Evolutionary conservation across 2,329 filamentous ascomycete species (phyloP), one percentile per base, ranked within the genome.

Genomic region (Calonectria ilicicola): DNA sequence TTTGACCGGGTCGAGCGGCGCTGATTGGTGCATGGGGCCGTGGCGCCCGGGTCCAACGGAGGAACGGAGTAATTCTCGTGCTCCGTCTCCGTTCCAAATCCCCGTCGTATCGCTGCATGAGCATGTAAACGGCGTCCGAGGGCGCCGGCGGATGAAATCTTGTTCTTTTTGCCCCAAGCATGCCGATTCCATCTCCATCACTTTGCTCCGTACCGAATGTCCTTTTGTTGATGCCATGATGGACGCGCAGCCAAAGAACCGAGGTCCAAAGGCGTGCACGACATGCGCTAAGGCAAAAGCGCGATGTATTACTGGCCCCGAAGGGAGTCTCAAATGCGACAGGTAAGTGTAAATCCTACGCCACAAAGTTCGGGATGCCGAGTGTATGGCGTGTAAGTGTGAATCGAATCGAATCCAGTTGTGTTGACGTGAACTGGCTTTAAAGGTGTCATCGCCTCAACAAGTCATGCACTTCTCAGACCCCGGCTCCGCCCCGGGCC

Each of bases 231-330:
- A 69, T 77, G 73, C 69, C 74, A 75, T 68, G 51, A 80, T 80
- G 78, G 78, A 69, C 62, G 64, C 69, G 65, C 77, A 83, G 69
- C 67, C 76, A 17, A 78, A 78, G 56, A 81, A 80, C 75, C 87
- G 85, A 73, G 87, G 87, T 15, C 87, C 87, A 4, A 85, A 86
- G 75, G 87, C 87, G 51, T 89, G 87, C 76, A 83, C 82, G 1
- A 88, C 87, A 2, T 89, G 87, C 76, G 87, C 87, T 71, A 87
- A 85, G 75, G 87, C 87, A n/a, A 89, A 89, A 77, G 85, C 87
- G 35, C 83, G 87, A 76, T 89, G 87, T 53, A 85, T 88, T 29
- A 82, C 86, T 0, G 85, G 87, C 3, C 84, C 85, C 12, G 78
- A 80, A 17, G 82, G 80, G 7, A 80, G 78, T 40, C 81, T 82